Evolutionary conservation across 768 basidiomycete species (phyloP).

Genomic region (Tylopilus balloui): DNA sequence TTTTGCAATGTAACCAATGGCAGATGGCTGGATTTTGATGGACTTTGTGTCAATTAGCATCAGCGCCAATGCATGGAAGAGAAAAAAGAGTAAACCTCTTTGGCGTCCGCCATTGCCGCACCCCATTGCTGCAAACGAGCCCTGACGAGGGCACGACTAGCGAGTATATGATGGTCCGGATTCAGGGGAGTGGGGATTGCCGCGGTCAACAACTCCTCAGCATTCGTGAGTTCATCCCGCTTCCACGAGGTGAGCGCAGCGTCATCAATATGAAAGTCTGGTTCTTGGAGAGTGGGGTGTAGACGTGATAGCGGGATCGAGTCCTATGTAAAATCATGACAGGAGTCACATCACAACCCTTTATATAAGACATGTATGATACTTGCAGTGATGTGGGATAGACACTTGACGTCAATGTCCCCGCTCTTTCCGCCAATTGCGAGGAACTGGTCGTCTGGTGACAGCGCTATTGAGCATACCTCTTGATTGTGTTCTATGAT

Average conservation of each 20-base stretch:
- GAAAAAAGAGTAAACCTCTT: not conserved
- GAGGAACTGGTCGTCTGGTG: not conserved
- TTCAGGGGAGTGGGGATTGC: not conserved
- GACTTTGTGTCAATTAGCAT: not conserved
- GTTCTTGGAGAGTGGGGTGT: not conserved
- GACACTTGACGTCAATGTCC: not conserved
- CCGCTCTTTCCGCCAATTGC: not conserved
- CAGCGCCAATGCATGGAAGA: not conserved
- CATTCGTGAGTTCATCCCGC: not conserved
- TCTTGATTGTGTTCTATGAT: not conserved
- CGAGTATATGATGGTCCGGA: not conserved
- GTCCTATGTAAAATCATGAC: not conserved
- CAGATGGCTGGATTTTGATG: not conserved
- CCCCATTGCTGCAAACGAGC: not conserved
- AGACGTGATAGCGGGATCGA: not conserved
- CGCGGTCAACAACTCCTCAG: not conserved
- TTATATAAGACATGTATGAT: too few species aligned
- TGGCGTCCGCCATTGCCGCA: not conserved
- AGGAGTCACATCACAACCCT: not conserved
- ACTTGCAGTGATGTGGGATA: not conserved
- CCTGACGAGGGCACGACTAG: not conserved
- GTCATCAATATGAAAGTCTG: not conserved
- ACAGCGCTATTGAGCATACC: constrained; percentile 1
- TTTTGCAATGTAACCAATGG: constrained; percentile 4
- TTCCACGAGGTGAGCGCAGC: not conserved